A percentile compares a stretch with the other conserved stretches of the same genome.
phyloP scores from a whole-genome alignment of 257 asterid species.

The Solanum virginianum region DNA sequence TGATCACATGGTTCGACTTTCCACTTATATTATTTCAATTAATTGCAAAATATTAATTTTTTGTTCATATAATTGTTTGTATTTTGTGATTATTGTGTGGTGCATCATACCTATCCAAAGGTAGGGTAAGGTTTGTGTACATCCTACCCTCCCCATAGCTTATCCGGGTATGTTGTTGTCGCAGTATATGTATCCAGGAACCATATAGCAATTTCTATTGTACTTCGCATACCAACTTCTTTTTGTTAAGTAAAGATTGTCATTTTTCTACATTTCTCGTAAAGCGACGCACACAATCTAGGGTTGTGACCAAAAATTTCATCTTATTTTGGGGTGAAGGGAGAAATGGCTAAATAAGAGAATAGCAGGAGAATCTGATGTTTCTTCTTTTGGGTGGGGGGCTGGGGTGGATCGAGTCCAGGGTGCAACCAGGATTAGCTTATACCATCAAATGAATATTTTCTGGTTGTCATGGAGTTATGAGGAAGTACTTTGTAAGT shows the following conservation, averaged over 20 bases:
- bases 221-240: not conserved
- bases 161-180: not conserved
- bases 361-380: not conserved
- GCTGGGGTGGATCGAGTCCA: not conserved
- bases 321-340: not conserved
- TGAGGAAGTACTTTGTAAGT: not conserved
- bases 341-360: not conserved
- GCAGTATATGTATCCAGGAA: not conserved
- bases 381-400: not conserved
- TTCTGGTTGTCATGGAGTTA: not conserved
- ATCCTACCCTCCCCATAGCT: not conserved
- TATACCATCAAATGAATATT: no score
- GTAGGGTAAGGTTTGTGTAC: not conserved
- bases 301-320: not conserved
- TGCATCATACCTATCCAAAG: not conserved
- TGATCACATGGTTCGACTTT: not conserved
- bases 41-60: not conserved
- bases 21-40: not conserved
- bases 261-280: not conserved
- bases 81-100: not conserved
- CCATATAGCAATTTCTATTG: not conserved
- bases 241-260: not conserved
- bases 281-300: not conserved
- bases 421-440: not conserved
- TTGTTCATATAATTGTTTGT: not conserved